phyloP scores from a whole-genome alignment of 2,329 filamentous ascomycete genomes.

The Colletotrichum chrysophilum region DNA sequence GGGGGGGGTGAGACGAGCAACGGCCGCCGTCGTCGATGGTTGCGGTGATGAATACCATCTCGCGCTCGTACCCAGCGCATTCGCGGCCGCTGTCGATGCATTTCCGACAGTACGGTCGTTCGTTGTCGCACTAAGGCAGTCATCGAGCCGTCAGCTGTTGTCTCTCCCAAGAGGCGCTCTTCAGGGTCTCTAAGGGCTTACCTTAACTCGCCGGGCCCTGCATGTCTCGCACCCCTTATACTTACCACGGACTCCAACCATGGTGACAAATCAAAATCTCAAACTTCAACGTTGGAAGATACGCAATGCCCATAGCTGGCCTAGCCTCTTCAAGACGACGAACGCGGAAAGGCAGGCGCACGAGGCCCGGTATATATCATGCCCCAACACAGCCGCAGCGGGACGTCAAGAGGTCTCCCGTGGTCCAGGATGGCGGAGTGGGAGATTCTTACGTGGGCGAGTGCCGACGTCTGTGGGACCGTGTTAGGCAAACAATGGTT shows the following conservation, averaged over 20 bases:
- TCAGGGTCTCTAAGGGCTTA: constrained; percentile 33
- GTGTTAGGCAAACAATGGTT: constrained; percentile 2
- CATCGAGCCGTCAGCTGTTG: background rate
- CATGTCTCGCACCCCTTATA: constrained; percentile 71
- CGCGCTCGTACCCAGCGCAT: constrained; percentile 67
- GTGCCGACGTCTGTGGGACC: background rate
- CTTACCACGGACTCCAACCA: constrained; percentile 69
- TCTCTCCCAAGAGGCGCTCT: background rate
- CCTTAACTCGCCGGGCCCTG: constrained; percentile 62
- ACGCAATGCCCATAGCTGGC: background rate
- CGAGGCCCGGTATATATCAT: constrained; percentile 5
- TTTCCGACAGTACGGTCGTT: constrained; percentile 64
- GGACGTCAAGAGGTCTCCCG: background rate
- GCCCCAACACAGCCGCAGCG: background rate
- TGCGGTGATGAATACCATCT: constrained; percentile 69
- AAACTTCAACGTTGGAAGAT: background rate
- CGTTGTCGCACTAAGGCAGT: constrained; percentile 61
- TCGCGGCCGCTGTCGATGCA: constrained; percentile 61
- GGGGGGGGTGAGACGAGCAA: constrained; percentile 61
- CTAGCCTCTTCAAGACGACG: background rate
- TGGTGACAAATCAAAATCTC: constrained; percentile 31
- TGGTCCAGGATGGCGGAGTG: background rate
- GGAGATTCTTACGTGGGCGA: constrained; percentile 12
- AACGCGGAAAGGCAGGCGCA: background rate
- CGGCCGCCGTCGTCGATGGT: constrained; percentile 59